Evolutionary conservation across 2,329 filamentous ascomycete genomes (phyloP).

Genomic region (Colletotrichum cereale): DNA sequence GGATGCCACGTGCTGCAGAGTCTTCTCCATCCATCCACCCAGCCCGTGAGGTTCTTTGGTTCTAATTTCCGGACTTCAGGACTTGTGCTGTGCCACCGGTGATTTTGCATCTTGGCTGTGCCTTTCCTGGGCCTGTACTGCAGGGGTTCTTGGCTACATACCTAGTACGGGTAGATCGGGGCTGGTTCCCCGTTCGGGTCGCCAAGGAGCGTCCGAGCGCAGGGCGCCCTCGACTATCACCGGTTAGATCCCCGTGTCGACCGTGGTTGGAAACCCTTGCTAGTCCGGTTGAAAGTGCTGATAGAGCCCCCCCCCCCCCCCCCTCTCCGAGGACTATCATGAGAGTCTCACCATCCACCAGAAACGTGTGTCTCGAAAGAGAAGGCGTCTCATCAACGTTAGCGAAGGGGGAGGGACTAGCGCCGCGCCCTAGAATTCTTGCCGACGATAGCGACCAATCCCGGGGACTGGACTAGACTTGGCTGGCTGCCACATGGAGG

Average conservation of each 20-base stretch:
- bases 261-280: not conserved
- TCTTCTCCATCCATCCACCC: constrained; percentile 8
- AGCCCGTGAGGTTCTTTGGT: constrained; percentile 1
- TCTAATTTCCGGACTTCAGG: constrained; percentile 26
- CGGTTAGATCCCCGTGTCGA: not conserved
- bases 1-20: constrained; percentile 1
- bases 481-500: constrained; percentile 29
- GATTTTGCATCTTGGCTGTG: constrained; percentile 5
- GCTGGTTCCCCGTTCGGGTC: constrained; percentile 23
- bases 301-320: not conserved
- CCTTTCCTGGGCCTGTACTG: constrained; percentile 10
- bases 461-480: not conserved
- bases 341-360: not conserved
- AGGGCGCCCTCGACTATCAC: not conserved
- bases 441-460: not conserved
- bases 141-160: constrained; percentile 32
- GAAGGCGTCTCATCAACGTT: constrained; percentile 28
- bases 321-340: not conserved
- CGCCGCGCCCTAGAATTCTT: constrained; percentile 16
- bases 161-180: constrained; percentile 14
- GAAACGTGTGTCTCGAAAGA: not conserved
- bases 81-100: constrained; percentile 32
- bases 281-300: not conserved
- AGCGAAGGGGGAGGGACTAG: constrained; percentile 24
- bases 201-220: constrained; percentile 21